Base-by-base conservation (phyloP, 371 early-diverging fungal genomes). In the Conidiobolus coronatus region DNA sequence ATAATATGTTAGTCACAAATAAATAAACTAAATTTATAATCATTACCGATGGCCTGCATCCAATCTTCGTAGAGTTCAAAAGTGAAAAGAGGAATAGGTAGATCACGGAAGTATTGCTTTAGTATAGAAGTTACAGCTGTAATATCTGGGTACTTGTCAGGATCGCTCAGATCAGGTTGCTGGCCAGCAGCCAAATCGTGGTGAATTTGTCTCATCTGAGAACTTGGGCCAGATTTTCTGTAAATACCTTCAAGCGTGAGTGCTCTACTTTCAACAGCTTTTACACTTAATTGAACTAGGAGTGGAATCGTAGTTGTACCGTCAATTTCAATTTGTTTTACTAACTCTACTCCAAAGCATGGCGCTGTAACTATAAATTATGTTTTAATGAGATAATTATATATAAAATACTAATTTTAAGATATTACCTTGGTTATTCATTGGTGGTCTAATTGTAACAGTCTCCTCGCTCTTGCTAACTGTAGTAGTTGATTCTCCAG, bases 171-270 rank as follows among this genome's bases (percentile, higher is more conserved):
- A 49, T 75, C 65, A 11, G 71, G 52, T 0, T 64, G 50, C 17
- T 22, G 40, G 37, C 40, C 39, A 52, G 56, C 2, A 54, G 23
- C 33, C 20, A 52, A 52, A 14, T 61, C 58, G 8, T 68, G 68
- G 12, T 58, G 50, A 36, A 85, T 69, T 13, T 63, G 55, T 39
- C 73, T 57, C 60, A 86, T 77, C 47, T 88, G 86, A n/a, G 73
- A 75, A 4, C 79, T 69, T 44, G 86, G 84, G 1, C 90, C 93
- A 0, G 86, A 83, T 55, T 86, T 86, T 38, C 93, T 80, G 56
- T 92, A 92, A 22, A 92, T 82, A 17, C 93, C 93, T 61, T 88
- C 91, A 50, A 72, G 68, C n/a, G 70, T 66, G 68, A 88, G 65
- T 2, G 82, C 87, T 45, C 63, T 22, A 36, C 48, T 54, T 55